A percentile compares a stretch with the other conserved stretches of the same genome.
Evolutionary conservation across 2,329 filamentous ascomycete species (phyloP).

Genomic region (Aspergillus spinulosporus): DNA sequence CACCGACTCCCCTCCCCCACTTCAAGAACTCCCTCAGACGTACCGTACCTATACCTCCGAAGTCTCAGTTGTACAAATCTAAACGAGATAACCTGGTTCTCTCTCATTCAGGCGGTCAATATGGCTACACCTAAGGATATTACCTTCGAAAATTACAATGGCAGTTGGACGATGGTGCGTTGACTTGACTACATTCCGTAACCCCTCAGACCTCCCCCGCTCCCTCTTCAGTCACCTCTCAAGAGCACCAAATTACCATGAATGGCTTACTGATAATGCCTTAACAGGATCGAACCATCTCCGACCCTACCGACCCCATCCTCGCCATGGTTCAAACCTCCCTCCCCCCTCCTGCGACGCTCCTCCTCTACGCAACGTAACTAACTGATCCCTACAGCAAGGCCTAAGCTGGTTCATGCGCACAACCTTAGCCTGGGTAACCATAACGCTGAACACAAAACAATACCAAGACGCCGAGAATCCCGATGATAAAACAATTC

Average conservation of each 20-base stretch:
- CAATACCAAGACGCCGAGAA: constrained; percentile 57
- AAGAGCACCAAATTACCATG: neutral
- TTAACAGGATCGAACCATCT: constrained; percentile 70
- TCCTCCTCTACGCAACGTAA: neutral
- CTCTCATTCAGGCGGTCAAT: constrained; percentile 28
- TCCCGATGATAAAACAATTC: constrained; percentile 43
- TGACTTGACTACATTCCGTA: neutral
- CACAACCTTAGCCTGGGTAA: constrained; percentile 69
- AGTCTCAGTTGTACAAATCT: neutral
- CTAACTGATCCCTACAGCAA: constrained; percentile 48
- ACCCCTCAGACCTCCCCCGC: neutral
- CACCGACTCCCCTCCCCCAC: neutral
- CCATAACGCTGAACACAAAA: constrained; percentile 65
- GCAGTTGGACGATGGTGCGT: constrained; percentile 68
- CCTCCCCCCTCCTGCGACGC: neutral
- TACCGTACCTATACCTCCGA: neutral
- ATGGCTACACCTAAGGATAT: constrained; percentile 73
- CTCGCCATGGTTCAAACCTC: constrained; percentile 57
- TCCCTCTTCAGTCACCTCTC: too few species aligned
- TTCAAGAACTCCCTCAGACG: neutral
- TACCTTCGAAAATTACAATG: constrained; percentile 67
- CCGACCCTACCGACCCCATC: constrained; percentile 66
- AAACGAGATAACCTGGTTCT: neutral
- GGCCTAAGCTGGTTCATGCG: constrained; percentile 71
- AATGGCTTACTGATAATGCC: constrained; percentile 2